Conservation (phyloP, 2,329 filamentous ascomycete species). For the Dothistroma pini region DNA sequence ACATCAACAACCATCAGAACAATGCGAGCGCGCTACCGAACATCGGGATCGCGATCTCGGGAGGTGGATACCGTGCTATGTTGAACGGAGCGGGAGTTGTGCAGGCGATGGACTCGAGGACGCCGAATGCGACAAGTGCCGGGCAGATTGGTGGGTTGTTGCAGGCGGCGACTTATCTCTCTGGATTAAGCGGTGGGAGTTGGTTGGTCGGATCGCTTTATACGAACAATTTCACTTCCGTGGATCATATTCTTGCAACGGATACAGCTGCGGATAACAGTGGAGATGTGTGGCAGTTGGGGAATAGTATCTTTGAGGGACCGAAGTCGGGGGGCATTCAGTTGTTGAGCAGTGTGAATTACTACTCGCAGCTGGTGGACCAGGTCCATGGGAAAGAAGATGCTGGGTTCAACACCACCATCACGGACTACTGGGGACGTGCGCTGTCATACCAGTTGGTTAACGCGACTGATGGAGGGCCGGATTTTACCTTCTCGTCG, state of each 20-base stretch:
- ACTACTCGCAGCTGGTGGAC: constrained; percentile 59
- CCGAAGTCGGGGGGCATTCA: constrained; percentile 51
- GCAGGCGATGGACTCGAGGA: constrained; percentile 74
- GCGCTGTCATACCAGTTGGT: constrained; percentile 83
- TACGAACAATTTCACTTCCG: constrained; percentile 71
- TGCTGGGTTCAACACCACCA: constrained; percentile 63
- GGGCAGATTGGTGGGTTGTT: constrained; percentile 77
- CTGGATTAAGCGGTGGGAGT: constrained; percentile 75
- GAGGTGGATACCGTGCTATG: constrained; percentile 83
- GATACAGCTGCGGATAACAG: constrained; percentile 24
- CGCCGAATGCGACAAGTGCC: constrained; percentile 54
- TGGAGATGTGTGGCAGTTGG: constrained; percentile 55
- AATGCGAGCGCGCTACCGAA: constrained; percentile 60
- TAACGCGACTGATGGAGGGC: constrained; percentile 69
- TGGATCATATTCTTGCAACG: constrained; percentile 52
- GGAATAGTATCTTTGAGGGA: constrained; percentile 58
- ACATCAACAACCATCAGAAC: constrained; percentile 59
- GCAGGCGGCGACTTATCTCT: constrained; percentile 75
- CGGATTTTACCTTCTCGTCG: constrained; percentile 77
- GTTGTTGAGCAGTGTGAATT: constrained; percentile 55
- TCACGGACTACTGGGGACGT: constrained; percentile 82
- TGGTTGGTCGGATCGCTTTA: constrained; percentile 84
- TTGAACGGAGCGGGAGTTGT: constrained; percentile 77
- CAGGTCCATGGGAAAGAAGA: constrained; percentile 59
- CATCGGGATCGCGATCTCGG: constrained; percentile 73